phyloP scores from a whole-genome alignment of 257 asterid species.

The Solanum neorickii region DNA sequence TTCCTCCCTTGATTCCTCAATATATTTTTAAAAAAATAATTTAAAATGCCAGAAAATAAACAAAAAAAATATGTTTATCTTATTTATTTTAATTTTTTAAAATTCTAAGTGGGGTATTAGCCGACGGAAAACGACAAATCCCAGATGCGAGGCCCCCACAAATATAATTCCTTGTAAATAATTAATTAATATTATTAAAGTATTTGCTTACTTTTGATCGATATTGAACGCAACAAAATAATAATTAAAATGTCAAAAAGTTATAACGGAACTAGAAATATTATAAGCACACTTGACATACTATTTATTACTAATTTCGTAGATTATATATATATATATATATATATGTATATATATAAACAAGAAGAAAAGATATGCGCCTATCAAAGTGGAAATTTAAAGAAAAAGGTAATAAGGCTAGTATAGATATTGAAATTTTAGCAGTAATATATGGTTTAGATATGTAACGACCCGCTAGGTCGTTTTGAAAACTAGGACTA shows the following conservation, averaged over 20 bases:
- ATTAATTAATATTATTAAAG: neutral
- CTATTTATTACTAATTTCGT: neutral
- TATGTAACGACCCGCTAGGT: too few relatives aligned
- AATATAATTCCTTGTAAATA: neutral
- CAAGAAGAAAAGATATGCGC: too few relatives aligned
- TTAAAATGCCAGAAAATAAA: too few relatives aligned
- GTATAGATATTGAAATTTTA: too few relatives aligned
- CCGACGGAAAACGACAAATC: neutral
- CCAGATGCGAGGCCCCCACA: neutral
- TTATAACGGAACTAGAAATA: neutral
- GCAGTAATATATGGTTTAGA: too few relatives aligned
- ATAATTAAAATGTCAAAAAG: neutral
- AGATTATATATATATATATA: neutral
- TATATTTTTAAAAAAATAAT: too few relatives aligned
- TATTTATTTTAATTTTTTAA: neutral
- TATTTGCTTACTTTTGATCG: neutral
- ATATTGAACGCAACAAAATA: neutral
- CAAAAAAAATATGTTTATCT: too few relatives aligned
- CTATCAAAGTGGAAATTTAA: too few relatives aligned
- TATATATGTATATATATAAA: too few relatives aligned
- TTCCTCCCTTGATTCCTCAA: neutral
- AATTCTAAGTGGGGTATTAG: neutral
- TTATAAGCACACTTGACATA: neutral
- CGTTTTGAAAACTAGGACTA: too few relatives aligned
- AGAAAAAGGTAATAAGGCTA: too few relatives aligned